phyloP scores from a whole-genome alignment of 352 stramenopile genomes.

The Pythium vanterpoolii region DNA sequence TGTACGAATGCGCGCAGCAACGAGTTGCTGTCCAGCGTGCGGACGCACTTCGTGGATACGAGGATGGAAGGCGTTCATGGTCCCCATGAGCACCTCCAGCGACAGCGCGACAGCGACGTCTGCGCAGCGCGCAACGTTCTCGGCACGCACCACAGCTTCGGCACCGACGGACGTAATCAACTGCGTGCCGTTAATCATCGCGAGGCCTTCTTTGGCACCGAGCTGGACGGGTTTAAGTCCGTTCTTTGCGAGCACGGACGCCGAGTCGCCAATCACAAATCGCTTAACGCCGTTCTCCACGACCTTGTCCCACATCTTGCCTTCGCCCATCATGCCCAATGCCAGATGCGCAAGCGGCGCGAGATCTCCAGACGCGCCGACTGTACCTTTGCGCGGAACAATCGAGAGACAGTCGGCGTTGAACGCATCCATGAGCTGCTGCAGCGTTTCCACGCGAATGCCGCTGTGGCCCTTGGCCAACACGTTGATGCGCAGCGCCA shows the following conservation, averaged over 20 bases:
- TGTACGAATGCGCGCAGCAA: conserved; percentile 76
- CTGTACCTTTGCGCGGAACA: conserved; percentile 80
- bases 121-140: conserved; percentile 72
- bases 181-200: conserved; percentile 91
- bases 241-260: conserved; percentile 68
- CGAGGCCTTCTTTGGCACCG: conserved; percentile 85
- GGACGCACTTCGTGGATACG: conserved; percentile 84
- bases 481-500: conserved; percentile 88
- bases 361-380: conserved; percentile 87
- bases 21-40: conserved; percentile 74
- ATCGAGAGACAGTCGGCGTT: conserved; percentile 85
- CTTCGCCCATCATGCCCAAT: conserved; percentile 87
- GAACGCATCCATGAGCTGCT: conserved; percentile 81
- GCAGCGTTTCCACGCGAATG: conserved; percentile 72
- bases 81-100: conserved; percentile 86
- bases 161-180: conserved; percentile 85
- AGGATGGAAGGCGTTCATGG: conserved; percentile 86
- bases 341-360: conserved; percentile 85
- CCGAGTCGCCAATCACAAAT: conserved; percentile 56
- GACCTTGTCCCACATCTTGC: conserved; percentile 83
- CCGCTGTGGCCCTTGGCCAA: conserved; percentile 86
- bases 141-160: conserved; percentile 72
- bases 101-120: conserved; percentile 79
- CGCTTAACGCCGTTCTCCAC: conserved; percentile 30
- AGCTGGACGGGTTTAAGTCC: conserved; percentile 72